These are phyloP conservation scores for Fistulinella cinereoalba DNA, from an alignment of 1,284 basidiomycete species.

Conservation along the genomic window DNA sequence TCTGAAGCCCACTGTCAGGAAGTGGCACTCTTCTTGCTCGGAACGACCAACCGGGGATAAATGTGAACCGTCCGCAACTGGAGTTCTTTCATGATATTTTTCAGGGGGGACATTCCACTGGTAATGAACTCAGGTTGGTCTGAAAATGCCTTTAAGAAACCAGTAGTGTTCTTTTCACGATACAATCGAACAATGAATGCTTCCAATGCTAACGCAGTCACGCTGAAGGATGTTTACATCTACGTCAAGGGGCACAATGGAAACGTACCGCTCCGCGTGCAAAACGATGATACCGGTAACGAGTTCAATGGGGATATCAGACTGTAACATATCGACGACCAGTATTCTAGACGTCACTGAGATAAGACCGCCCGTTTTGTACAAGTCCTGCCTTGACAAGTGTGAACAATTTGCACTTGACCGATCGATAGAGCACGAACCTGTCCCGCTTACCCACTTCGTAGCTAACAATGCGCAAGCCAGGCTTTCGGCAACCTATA, in stretches of 20 bases:
- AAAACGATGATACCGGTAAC: constrained; percentile 94
- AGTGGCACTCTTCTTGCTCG: neutral
- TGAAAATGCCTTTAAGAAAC: constrained; percentile 96
- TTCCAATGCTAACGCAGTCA: constrained; percentile 81
- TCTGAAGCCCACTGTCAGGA: constrained; percentile 39
- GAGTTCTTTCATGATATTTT: constrained; percentile 90
- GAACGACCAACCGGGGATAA: constrained; percentile 75
- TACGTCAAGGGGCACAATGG: neutral
- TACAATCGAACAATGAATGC: constrained; percentile 90
- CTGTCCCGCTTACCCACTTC: constrained; percentile 82
- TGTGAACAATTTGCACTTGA: constrained; percentile 1
- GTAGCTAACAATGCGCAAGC: constrained; percentile 80
- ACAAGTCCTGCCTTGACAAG: constrained; percentile 69
- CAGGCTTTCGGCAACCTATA: constrained; percentile 87
- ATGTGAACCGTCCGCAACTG: constrained; percentile 87
- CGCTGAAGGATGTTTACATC: constrained; percentile 44
- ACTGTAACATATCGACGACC: constrained; percentile 92
- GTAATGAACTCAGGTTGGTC: constrained; percentile 96
- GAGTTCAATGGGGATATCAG: constrained; percentile 78
- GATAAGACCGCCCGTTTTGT: constrained; percentile 85
- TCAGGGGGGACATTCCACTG: constrained; percentile 86
- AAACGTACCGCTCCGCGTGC: constrained; percentile 81
- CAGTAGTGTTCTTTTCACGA: constrained; percentile 81
- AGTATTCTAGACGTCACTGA: constrained; percentile 94
- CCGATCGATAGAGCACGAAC: constrained; percentile 37